These are phyloP conservation scores for Apium graveolens DNA, from an alignment of 129 eudicot genomes.

Conservation along the genomic window DNA sequence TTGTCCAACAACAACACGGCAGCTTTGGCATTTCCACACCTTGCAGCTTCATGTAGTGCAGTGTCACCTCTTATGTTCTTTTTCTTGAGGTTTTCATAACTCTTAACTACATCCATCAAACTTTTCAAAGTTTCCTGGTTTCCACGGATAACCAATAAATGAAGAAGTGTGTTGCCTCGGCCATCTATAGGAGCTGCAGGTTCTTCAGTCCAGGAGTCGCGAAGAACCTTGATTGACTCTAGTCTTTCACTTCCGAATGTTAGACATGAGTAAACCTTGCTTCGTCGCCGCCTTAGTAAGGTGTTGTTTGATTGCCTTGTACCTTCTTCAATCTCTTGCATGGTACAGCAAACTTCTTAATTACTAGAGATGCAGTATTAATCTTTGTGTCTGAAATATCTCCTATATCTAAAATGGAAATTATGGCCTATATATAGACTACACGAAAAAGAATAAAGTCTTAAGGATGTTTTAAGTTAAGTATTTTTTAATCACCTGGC, in stretches of 20 bases:
- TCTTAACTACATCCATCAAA: not conserved
- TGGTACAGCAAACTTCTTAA: not conserved
- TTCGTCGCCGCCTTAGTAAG: not conserved
- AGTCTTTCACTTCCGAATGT: not conserved
- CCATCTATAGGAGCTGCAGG: slow-evolving; percentile 6
- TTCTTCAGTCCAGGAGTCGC: slow-evolving; percentile 1
- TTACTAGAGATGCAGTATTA: not conserved
- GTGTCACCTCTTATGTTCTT: slow-evolving; percentile 13
- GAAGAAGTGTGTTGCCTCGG: slow-evolving; percentile 11
- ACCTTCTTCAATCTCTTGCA: slow-evolving; percentile 3
- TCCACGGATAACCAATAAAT: slow-evolving; percentile 9
- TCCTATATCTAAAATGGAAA: not conserved
- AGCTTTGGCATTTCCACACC: not conserved
- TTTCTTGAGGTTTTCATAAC: not conserved
- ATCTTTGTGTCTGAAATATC: not conserved
- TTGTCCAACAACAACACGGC: not conserved
- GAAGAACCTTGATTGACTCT: not conserved
- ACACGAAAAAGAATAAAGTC: not conserved
- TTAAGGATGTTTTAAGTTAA: not conserved
- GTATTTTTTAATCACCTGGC: not conserved
- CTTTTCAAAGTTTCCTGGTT: not conserved
- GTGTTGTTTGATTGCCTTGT: not conserved
- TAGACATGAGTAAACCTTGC: slow-evolving; percentile 4
- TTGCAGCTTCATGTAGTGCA: slow-evolving; percentile 10
- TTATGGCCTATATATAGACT: not conserved